Percentiles rank a stretch among this genome's conserved stretches.
Conservation (phyloP, 257 asterid genomes). For the Schizonepeta tenuifolia region DNA sequence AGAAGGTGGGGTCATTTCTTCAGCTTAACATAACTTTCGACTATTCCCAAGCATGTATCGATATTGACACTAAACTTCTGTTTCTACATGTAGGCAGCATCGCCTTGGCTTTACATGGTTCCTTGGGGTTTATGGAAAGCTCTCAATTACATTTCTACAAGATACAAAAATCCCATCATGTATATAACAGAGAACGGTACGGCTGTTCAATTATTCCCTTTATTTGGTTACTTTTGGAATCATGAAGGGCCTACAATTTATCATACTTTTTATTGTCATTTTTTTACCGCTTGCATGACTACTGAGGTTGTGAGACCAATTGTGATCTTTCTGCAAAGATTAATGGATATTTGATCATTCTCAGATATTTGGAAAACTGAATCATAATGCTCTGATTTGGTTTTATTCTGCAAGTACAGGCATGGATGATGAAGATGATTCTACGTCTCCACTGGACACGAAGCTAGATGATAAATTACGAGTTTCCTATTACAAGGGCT, state of each 20-base stretch:
- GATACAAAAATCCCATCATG: slow-evolving; percentile 52
- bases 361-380: background rate
- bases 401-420: slow-evolving; percentile 32
- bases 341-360: background rate
- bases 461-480: slow-evolving; percentile 55
- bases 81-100: slow-evolving; percentile 52
- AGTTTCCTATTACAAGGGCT: slow-evolving; percentile 51
- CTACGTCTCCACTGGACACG: slow-evolving; percentile 38
- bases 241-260: slow-evolving; percentile 1
- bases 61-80: slow-evolving; percentile 1
- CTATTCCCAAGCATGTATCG: slow-evolving; percentile 1
- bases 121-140: slow-evolving; percentile 61
- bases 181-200: slow-evolving; percentile 62
- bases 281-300: background rate
- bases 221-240: slow-evolving; percentile 1
- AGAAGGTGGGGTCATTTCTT: slow-evolving; percentile 44
- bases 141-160: slow-evolving; percentile 47
- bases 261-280: background rate
- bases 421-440: slow-evolving; percentile 56
- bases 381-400: background rate
- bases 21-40: background rate
- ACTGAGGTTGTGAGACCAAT: background rate
- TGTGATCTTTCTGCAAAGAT: background rate
- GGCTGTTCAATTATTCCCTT: background rate
- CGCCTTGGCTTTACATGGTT: slow-evolving; percentile 57